Evolutionary conservation across 495 filamentous ascomycete species (phyloP).

Genomic region (Penicillium samsonianum): DNA sequence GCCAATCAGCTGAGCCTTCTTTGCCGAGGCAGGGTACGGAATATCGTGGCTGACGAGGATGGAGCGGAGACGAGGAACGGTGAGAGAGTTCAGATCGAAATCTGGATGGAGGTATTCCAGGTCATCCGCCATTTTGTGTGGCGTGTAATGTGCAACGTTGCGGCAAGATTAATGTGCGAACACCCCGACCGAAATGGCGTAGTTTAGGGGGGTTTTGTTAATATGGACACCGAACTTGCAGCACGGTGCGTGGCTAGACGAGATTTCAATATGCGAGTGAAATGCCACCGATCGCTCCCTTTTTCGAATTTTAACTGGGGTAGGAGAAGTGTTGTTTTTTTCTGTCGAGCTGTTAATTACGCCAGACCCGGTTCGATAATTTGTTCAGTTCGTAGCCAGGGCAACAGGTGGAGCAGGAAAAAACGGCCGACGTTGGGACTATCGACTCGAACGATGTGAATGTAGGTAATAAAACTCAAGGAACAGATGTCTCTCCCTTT

Average conservation of each 20-base stretch:
- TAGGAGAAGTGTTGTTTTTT: conserved; percentile 20
- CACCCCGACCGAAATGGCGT: conserved; percentile 8
- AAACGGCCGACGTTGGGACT: conserved; percentile 1
- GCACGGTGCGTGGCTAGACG: conserved; percentile 14
- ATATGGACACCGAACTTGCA: not conserved
- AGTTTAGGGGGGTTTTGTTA: not conserved
- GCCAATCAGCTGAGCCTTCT: conserved; percentile 83
- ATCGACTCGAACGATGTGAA: not conserved
- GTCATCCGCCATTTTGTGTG: conserved; percentile 62
- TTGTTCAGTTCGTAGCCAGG: conserved; percentile 38
- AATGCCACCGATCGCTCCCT: conserved; percentile 28
- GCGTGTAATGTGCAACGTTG: conserved; percentile 9
- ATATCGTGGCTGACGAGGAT: conserved; percentile 88
- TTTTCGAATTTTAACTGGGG: conserved; percentile 23
- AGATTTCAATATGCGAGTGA: conserved; percentile 14
- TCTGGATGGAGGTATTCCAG: conserved; percentile 78
- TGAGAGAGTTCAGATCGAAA: conserved; percentile 82
- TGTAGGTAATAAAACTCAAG: not conserved
- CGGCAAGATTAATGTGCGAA: conserved; percentile 10
- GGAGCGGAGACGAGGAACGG: conserved; percentile 80
- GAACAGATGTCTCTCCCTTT: not conserved
- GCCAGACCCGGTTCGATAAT: conserved; percentile 22
- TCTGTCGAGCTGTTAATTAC: conserved; percentile 30
- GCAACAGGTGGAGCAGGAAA: conserved; percentile 37
- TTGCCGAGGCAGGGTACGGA: conserved; percentile 78